Conservation (phyloP, 805 yeast genomes). For the Ogataea corticis region DNA sequence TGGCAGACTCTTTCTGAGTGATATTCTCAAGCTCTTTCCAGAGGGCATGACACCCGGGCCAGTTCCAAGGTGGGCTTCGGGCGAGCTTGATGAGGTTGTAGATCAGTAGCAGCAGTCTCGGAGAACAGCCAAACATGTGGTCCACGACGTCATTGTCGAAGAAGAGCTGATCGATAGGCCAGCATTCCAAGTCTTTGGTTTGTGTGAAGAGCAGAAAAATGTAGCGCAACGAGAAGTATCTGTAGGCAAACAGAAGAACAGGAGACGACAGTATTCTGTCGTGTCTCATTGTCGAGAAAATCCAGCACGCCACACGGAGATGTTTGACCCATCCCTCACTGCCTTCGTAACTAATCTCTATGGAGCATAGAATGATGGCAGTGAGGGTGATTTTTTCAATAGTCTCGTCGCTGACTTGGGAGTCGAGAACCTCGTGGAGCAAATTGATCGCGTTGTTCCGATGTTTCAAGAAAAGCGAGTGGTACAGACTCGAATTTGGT, state of each 20-base stretch:
- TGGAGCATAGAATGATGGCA: background rate
- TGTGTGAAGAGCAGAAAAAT: slow-evolving; percentile 27
- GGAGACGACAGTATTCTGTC: slow-evolving; percentile 19
- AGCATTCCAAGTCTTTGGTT: slow-evolving; percentile 18
- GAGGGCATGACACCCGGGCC: background rate
- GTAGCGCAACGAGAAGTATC: slow-evolving; percentile 30
- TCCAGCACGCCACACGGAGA: slow-evolving; percentile 28
- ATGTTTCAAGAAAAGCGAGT: background rate
- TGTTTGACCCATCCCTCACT: slow-evolving; percentile 31
- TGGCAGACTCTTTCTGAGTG: background rate
- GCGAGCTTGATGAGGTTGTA: slow-evolving; percentile 19
- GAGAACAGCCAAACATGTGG: slow-evolving; percentile 21
- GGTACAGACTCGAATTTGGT: background rate
- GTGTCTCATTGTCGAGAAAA: slow-evolving; percentile 21
- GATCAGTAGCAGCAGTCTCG: slow-evolving; percentile 24
- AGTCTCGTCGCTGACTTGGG: background rate
- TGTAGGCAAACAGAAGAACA: slow-evolving; percentile 28
- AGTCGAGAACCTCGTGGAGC: background rate
- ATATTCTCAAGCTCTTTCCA: background rate
- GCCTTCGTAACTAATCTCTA: slow-evolving; percentile 6
- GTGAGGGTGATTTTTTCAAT: background rate
- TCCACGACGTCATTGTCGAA: slow-evolving; percentile 22
- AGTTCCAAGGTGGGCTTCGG: too few relatives aligned
- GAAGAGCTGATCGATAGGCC: slow-evolving; percentile 25
- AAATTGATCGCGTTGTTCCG: background rate